Evolutionary conservation across 2,329 filamentous ascomycete species (phyloP), one percentile per base, ranked within the genome.

Genomic region (Blastomyces parvus): DNA sequence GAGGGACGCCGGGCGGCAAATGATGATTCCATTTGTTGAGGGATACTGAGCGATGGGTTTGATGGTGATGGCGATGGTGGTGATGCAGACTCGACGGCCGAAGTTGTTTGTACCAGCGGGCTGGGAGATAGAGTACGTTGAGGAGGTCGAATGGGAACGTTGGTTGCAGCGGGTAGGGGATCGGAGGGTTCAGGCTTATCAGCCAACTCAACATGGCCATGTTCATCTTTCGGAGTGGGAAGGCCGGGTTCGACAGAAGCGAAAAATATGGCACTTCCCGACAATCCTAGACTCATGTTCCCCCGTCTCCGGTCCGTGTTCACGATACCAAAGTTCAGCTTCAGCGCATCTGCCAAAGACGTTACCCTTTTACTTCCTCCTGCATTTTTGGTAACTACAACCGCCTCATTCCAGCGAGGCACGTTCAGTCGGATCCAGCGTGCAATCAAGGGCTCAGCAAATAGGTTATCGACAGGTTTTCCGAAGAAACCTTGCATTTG

Each of bases 401-500:
- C 94, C 11, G 91, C 91, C 69, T 97, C 74, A 66, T 83, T 86
- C 94, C 94, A 99, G 67, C 89, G 86, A 17, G 85, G 82, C 48
- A 99, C 88, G 73, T 97, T 94, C 74, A 88, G 86, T 65, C 88
- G 88, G 71, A 99, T 96, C 94, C 94, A 99, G 70, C 91, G 89
- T 62, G 93, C 91, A 71, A 99, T 91, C 67, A 97, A 84, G 19
- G 94, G 93, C 76, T 99, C 94, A 60, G 94, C 94, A 70, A 96
- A 91, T 61, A 99, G 86, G 73, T 99, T 97, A 77, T 99, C 94
- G 65, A 99, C 93, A 0, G 94, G 94, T 70, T 93, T 96, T 73
- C 90, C 90, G 83, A 99, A 99, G 80, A 99, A 99, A 64, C 94
- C 94, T 79, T 99, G 94, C 91, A 97, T 97, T 80, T 97, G 94